A percentile compares a stretch with the other conserved stretches of the same genome.
These are phyloP conservation scores for Lactarius tabidus DNA, from an alignment of 768 basidiomycete genomes.

Conservation along the genomic window DNA sequence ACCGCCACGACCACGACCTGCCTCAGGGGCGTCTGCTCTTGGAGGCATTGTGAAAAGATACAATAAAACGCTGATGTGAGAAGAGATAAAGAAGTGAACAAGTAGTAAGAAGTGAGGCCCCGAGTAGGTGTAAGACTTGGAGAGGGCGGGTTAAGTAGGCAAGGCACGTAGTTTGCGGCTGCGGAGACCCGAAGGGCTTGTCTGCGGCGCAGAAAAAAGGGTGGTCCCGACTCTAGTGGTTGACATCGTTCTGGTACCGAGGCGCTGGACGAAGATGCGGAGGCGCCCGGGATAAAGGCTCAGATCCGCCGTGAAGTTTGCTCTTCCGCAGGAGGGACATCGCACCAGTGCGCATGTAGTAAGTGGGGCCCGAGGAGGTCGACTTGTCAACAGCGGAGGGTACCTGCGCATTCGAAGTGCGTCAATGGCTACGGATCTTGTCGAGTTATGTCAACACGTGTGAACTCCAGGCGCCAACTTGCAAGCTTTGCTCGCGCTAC, in stretches of 20 bases:
- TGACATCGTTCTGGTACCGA: neutral
- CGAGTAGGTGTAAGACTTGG: neutral
- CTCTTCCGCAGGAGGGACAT: neutral
- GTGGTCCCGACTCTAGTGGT: neutral
- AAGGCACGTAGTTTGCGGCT: neutral
- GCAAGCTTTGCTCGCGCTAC: neutral
- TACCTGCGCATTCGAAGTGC: neutral
- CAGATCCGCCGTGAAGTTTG: neutral
- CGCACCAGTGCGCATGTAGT: neutral
- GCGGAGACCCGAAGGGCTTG: neutral
- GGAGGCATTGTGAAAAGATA: neutral
- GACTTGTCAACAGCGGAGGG: neutral
- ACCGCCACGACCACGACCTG: constrained; percentile 1
- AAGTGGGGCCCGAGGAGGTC: neutral
- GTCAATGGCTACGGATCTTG: neutral
- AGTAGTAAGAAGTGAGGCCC: neutral
- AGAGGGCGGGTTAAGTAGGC: neutral
- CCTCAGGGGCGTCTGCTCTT: neutral
- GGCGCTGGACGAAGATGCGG: neutral
- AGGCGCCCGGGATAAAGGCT: neutral
- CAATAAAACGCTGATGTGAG: neutral
- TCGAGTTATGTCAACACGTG: too few species aligned
- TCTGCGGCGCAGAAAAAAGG: neutral
- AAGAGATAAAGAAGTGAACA: neutral
- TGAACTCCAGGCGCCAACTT: neutral